A percentile compares a stretch with the other conserved stretches of the same genome.
Conservation (phyloP, 257 asterid species). For the Pogostemon cablin region DNA sequence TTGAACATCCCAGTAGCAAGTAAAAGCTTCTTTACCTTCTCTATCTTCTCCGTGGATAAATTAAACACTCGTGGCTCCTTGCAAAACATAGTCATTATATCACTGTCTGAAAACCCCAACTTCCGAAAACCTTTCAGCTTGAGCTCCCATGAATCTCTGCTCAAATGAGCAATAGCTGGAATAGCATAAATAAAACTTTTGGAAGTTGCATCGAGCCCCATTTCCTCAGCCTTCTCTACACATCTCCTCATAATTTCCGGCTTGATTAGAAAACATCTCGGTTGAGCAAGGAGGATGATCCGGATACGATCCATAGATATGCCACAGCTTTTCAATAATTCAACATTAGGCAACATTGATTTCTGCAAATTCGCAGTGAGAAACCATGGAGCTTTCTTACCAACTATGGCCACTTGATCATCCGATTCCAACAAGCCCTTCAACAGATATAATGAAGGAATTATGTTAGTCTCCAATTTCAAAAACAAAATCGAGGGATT, state of each 20-base stretch:
- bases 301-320: conserved; percentile 31
- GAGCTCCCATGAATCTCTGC: background rate
- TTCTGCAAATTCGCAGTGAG: conserved; percentile 35
- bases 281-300: conserved; percentile 17
- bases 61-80: conserved; percentile 32
- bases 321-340: conserved; percentile 48
- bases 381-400: conserved; percentile 31
- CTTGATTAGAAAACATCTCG: conserved; percentile 28
- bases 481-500: background rate
- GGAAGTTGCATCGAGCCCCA: conserved; percentile 33
- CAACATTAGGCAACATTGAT: conserved; percentile 43
- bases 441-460: conserved; percentile 36
- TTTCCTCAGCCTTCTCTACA: conserved; percentile 13
- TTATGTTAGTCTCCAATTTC: conserved; percentile 16
- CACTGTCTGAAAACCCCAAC: conserved; percentile 40
- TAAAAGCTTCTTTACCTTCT: conserved; percentile 30
- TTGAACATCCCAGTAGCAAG: conserved; percentile 35
- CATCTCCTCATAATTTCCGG: conserved; percentile 30
- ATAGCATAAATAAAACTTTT: conserved; percentile 16
- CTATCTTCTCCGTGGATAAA: conserved; percentile 33
- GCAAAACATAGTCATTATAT: conserved; percentile 32
- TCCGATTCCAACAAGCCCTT: conserved; percentile 40
- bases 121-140: conserved; percentile 20
- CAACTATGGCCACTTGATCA: conserved; percentile 33
- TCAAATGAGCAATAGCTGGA: conserved; percentile 16